Base-by-base conservation (phyloP, 2,329 filamentous ascomycete species). In the Fusarium pilosicola region DNA sequence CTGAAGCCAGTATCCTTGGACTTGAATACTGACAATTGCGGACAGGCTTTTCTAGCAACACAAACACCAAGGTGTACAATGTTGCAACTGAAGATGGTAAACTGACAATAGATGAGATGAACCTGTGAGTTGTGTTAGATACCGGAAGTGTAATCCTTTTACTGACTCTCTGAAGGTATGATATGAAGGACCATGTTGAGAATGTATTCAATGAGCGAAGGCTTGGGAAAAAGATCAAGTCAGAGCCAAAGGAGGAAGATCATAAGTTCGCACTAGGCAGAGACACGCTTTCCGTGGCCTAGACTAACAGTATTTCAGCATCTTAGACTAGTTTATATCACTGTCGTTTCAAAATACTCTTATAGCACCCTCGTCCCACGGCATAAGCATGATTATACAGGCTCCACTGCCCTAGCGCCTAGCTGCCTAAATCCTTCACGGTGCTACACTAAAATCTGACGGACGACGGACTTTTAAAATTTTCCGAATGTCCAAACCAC, bases 31-130 rank as follows among this genome's bases (percentile, higher is more conserved):
- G 4, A 45, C 13, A 9, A 34, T 22, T 18, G 10, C 7, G 8
- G 1, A 8, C 54, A 57, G 59, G 49, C 9, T 62, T 62, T 11
- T 62, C 59, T 26, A 62, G 59, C 15, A 62, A 62, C 9, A 54
- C 49, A 10, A 26, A 44, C 20, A 44, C 36, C 15, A 54, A 54
- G 20, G 48, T 36, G 3, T 62, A 56, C 26, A 62, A 44, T 17
- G 59, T 62, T 13, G 39, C 39, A 15, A 36, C 36, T 6, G 59
- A 56, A 22, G 48, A 56, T 22, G 59, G 49, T 0, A 62, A 62
- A 18, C 1, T 62, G 5, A 62, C 59, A 1, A 62, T 62, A 0
- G 49, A 62, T 44, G 59, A 62, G 20, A 62, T 62, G 49, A 62
- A 62, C 18, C 13, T 24, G 59, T 56, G 13, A 28, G 59, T 62